Conservation (phyloP, 495 filamentous ascomycete genomes). For the Penicillium malachiteum region DNA sequence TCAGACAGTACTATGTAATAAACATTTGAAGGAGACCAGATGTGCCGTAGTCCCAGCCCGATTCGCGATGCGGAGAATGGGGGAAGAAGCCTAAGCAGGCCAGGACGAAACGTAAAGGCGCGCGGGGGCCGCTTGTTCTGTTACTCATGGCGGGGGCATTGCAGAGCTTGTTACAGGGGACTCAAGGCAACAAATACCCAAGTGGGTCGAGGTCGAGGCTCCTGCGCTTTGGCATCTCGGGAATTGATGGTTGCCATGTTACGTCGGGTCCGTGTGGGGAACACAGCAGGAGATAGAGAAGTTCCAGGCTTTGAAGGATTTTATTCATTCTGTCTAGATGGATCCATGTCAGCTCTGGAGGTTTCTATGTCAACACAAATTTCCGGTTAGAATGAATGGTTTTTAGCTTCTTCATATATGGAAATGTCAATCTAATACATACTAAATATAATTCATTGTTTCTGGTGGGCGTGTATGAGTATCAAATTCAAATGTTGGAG, state of each 20-base stretch:
- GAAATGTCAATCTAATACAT: too few relatives aligned
- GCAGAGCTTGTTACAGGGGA: slow-evolving; percentile 7
- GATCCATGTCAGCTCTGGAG: too few relatives aligned
- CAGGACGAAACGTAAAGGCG: slow-evolving; percentile 27
- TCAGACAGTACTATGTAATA: slow-evolving; percentile 10
- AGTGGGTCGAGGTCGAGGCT: slow-evolving; percentile 18
- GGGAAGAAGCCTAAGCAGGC: slow-evolving; percentile 6
- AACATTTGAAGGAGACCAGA: slow-evolving; percentile 5
- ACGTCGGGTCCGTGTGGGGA: not conserved
- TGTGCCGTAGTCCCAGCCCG: slow-evolving; percentile 14
- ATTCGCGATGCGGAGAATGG: slow-evolving; percentile 27
- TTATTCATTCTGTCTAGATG: too few relatives aligned
- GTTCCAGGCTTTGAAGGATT: too few relatives aligned
- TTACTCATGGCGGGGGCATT: slow-evolving; percentile 15
- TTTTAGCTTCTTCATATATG: too few relatives aligned
- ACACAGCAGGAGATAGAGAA: too few relatives aligned
- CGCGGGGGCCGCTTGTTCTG: slow-evolving; percentile 2
- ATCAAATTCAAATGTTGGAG: too few relatives aligned
- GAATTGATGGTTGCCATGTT: not conserved
- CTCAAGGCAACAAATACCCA: slow-evolving; percentile 15
- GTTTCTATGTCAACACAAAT: too few relatives aligned
- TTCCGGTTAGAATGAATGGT: too few relatives aligned
- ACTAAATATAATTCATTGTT: too few relatives aligned
- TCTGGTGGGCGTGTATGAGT: too few relatives aligned
- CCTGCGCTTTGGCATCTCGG: not conserved